phyloP scores from a whole-genome alignment of 2,329 filamentous ascomycete genomes.

The Aspergillus persii region DNA sequence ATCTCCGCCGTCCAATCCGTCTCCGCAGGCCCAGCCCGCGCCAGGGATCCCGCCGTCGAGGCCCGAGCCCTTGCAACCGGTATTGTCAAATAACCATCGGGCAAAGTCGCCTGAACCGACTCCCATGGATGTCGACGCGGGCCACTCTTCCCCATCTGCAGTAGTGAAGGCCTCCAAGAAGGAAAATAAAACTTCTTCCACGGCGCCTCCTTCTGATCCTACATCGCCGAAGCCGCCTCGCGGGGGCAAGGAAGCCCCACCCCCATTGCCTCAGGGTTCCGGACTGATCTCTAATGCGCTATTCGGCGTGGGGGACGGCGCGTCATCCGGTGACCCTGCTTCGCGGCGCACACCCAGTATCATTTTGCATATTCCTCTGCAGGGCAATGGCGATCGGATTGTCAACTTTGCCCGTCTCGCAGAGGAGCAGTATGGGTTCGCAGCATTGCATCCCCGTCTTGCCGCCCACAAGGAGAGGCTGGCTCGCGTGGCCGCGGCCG shows the following conservation, averaged over 20 bases:
- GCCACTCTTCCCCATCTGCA: conserved; percentile 19
- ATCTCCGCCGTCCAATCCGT: conserved; percentile 11
- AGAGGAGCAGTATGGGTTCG: conserved; percentile 90
- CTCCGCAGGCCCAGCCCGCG: conserved; percentile 15
- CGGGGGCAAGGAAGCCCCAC: conserved; percentile 52
- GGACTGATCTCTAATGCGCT: conserved; percentile 62
- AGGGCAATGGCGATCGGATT: conserved; percentile 81
- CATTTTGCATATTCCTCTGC: conserved; percentile 75
- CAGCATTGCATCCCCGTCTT: conserved; percentile 84
- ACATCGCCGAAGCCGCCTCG: conserved; percentile 56
- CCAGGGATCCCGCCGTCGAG: conserved; percentile 11
- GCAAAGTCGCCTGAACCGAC: conserved; percentile 21
- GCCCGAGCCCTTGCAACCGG: conserved; percentile 6
- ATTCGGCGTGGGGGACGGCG: conserved; percentile 53
- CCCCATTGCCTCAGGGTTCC: conserved; percentile 60
- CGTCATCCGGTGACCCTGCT: conserved; percentile 37
- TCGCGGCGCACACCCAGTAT: conserved; percentile 66
- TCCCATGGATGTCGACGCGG: conserved; percentile 37
- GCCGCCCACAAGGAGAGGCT: conserved; percentile 86
- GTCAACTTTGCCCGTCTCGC: conserved; percentile 94
- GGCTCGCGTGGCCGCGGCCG: conserved; percentile 81
- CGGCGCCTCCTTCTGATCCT: conserved; percentile 52
- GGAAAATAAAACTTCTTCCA: conserved; percentile 41
- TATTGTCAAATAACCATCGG: conserved; percentile 16
- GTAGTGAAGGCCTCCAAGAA: conserved; percentile 35